phyloP scores from a whole-genome alignment of 169 alveolate species.

The Eimeria necatrix region DNA sequence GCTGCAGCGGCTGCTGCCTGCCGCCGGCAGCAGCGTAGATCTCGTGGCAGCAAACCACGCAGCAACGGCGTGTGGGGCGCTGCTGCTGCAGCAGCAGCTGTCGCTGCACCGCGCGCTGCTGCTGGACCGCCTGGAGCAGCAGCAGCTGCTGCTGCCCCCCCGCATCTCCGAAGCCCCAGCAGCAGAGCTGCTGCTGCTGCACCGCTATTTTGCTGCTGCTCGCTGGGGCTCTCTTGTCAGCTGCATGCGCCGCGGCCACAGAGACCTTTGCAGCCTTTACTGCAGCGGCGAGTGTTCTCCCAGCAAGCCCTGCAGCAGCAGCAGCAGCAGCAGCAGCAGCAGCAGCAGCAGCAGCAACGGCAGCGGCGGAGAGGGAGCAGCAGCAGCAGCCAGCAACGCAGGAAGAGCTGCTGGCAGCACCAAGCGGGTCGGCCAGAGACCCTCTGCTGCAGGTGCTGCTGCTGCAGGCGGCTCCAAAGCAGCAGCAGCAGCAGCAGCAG shows the following conservation, averaged over 20 bases:
- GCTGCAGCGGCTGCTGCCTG: not conserved
- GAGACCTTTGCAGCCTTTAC: slow-evolving; percentile 27
- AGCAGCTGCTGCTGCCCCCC: not conserved
- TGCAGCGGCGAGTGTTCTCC: slow-evolving; percentile 50
- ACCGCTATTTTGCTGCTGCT: slow-evolving; percentile 22
- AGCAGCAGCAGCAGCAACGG: not conserved
- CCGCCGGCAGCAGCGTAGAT: not conserved
- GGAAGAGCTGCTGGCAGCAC: not conserved
- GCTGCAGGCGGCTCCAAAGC: not conserved
- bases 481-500: slow-evolving; percentile 15
- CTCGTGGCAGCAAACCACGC: slow-evolving; percentile 27
- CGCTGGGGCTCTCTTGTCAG: slow-evolving; percentile 43
- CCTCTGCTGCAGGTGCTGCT: slow-evolving; percentile 12
- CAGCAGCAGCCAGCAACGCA: not conserved
- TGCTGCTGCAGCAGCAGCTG: slow-evolving; percentile 49
- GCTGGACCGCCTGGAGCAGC: slow-evolving; percentile 56
- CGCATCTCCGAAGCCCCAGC: slow-evolving; percentile 10
- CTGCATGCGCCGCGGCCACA: slow-evolving; percentile 26
- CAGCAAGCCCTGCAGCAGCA: not conserved
- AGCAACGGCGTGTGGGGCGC: slow-evolving; percentile 11
- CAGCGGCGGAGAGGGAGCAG: not conserved
- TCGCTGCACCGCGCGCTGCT: slow-evolving; percentile 3
- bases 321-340: slow-evolving; percentile 27
- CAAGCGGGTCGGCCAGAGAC: slow-evolving; percentile 11
- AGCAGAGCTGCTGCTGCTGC: slow-evolving; percentile 14